These are phyloP conservation scores for Perkinsus marinus DNA, from an alignment of 169 alveolate genomes.

Conservation along the genomic window DNA sequence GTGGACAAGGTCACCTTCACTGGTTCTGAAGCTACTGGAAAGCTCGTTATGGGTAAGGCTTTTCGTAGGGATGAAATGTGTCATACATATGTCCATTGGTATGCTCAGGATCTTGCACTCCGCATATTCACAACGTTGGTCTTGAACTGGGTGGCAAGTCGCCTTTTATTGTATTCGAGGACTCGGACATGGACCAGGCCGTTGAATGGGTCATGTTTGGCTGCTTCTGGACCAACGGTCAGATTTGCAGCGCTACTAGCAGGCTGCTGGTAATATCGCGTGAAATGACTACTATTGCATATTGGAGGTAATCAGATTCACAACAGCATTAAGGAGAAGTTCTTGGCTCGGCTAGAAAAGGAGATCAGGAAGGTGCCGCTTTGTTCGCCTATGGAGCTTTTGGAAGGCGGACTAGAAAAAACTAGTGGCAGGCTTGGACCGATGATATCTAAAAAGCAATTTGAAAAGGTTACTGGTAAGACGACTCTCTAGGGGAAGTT, in stretches of 20 bases:
- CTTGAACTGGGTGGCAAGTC: slow-evolving; percentile 69
- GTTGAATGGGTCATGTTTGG: slow-evolving; percentile 42
- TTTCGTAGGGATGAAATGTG: slow-evolving; percentile 1
- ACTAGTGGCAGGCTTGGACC: slow-evolving; percentile 46
- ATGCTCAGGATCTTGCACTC: neutral
- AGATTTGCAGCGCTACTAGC: slow-evolving; percentile 50
- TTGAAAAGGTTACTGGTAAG: slow-evolving; percentile 34
- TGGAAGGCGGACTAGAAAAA: slow-evolving; percentile 34
- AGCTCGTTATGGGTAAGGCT: slow-evolving; percentile 19
- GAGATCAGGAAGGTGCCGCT: slow-evolving; percentile 38
- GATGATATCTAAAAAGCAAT: slow-evolving; percentile 26
- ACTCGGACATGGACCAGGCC: slow-evolving; percentile 52
- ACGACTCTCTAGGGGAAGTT: slow-evolving; percentile 39
- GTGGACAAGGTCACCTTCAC: slow-evolving; percentile 55
- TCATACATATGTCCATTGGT: neutral
- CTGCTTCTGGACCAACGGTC: slow-evolving; percentile 50
- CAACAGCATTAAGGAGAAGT: neutral
- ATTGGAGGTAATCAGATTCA: slow-evolving; percentile 37
- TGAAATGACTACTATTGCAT: slow-evolving; percentile 15
- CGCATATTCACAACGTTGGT: slow-evolving; percentile 37
- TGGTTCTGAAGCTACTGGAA: slow-evolving; percentile 53
- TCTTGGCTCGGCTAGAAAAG: neutral
- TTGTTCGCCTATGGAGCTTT: slow-evolving; percentile 12
- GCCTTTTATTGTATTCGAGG: slow-evolving; percentile 50
- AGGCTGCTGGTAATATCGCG: slow-evolving; percentile 35